Conservation (phyloP, 73 alveolate genomes). For the Paramecium pentaurelia region DNA sequence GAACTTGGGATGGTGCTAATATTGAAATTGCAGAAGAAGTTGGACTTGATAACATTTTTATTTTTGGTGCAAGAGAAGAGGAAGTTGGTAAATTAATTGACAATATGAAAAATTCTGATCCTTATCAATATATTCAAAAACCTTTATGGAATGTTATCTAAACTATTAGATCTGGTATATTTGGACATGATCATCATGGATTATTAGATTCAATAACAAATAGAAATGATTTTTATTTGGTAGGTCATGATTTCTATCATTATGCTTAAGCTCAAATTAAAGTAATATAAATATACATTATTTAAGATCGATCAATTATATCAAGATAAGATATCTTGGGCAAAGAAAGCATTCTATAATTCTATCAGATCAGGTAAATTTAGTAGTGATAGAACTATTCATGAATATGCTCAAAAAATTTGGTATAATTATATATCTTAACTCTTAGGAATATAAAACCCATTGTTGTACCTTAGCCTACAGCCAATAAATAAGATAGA, state of each 20-base stretch:
- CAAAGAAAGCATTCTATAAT: constrained; percentile 65
- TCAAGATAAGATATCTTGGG: constrained; percentile 64
- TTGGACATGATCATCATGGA: constrained; percentile 81
- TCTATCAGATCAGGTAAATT: constrained; percentile 67
- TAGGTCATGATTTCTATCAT: constrained; percentile 75
- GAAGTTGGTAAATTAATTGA: constrained; percentile 76
- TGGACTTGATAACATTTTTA: constrained; percentile 90
- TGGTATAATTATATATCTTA: constrained; percentile 49
- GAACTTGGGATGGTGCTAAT: constrained; percentile 96
- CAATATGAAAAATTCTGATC: constrained; percentile 58
- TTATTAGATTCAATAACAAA: constrained; percentile 68
- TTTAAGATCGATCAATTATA: constrained; percentile 58
- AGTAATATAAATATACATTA: background rate
- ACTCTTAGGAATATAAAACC: background rate
- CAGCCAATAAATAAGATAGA: constrained; percentile 26
- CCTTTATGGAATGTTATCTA: constrained; percentile 79
- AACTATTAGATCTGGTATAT: constrained; percentile 74
- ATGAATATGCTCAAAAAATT: constrained; percentile 70
- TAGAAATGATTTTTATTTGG: constrained; percentile 73
- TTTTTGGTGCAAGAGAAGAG: constrained; percentile 89
- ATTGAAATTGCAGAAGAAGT: constrained; percentile 94
- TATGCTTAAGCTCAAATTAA: constrained; percentile 75
- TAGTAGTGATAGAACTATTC: constrained; percentile 72
- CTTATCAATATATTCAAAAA: constrained; percentile 64
- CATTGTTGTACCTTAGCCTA: constrained; percentile 8